phyloP scores from a whole-genome alignment of 805 yeast species.

The Yamadazyma phyllophila region DNA sequence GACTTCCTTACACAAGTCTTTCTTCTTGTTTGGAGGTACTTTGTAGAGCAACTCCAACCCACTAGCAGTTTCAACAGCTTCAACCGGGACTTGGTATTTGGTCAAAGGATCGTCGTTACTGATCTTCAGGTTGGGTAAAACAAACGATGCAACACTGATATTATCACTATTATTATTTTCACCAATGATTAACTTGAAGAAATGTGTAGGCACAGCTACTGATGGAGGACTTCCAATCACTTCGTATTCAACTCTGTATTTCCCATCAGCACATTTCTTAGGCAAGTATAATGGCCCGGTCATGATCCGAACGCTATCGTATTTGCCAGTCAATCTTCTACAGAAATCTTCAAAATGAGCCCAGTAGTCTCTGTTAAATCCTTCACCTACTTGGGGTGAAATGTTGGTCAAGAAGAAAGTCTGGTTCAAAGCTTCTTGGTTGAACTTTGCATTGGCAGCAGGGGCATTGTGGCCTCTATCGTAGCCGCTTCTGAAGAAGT shows the following conservation, averaged over 20 bases:
- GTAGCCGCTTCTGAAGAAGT: conserved; percentile 92
- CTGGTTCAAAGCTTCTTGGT: conserved; percentile 91
- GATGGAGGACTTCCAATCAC: conserved; percentile 96
- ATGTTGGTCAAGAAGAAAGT: conserved; percentile 88
- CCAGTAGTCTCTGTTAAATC: conserved; percentile 97
- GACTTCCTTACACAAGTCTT: conserved; percentile 75
- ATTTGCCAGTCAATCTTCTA: conserved; percentile 69
- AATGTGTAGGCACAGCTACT: conserved; percentile 96
- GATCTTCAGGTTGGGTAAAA: conserved; percentile 83
- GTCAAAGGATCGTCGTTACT: conserved; percentile 68
- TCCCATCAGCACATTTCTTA: conserved; percentile 74
- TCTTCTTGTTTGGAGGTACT: conserved; percentile 55
- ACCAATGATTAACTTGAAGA: conserved; percentile 86
- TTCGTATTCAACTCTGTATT: conserved; percentile 81
- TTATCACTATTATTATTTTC: conserved; percentile 48
- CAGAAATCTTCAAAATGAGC: conserved; percentile 92
- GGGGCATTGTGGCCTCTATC: conserved; percentile 98
- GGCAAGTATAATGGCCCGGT: conserved; percentile 96
- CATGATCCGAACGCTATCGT: conserved; percentile 75
- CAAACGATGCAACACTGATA: conserved; percentile 87
- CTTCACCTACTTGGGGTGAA: conserved; percentile 96
- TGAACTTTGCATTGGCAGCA: conserved; percentile 93
- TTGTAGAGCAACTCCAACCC: conserved; percentile 80
- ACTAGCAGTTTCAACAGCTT: conserved; percentile 81
- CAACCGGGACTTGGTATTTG: conserved; percentile 81